Conservation (phyloP, 2,329 filamentous ascomycete genomes). For the Talaromyces sp. region DNA sequence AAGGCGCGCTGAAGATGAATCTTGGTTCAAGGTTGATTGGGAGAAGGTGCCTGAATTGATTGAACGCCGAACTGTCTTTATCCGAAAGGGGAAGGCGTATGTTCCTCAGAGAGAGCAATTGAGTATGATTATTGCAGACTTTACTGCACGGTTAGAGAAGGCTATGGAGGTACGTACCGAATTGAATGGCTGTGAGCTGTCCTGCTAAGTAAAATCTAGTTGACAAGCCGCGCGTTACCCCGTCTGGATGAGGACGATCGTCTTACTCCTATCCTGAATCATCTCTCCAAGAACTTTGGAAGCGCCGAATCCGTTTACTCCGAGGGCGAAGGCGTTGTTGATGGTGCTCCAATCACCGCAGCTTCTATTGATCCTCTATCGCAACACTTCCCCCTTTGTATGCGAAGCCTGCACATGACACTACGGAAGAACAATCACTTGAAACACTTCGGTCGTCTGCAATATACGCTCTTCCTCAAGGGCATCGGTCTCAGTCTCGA, state of each 20-base stretch:
- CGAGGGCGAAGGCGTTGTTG: constrained; percentile 60
- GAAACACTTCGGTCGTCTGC: constrained; percentile 87
- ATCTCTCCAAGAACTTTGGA: constrained; percentile 94
- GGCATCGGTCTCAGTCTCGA: constrained; percentile 90
- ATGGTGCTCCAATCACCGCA: constrained; percentile 72
- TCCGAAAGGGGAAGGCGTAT: constrained; percentile 81
- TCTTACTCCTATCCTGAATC: constrained; percentile 68
- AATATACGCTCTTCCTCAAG: constrained; percentile 96
- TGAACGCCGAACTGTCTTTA: constrained; percentile 70
- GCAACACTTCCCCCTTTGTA: constrained; percentile 84
- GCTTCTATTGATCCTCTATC: constrained; percentile 75
- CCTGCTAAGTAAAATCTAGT: constrained; percentile 42
- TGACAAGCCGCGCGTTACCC: constrained; percentile 86
- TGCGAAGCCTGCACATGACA: constrained; percentile 84
- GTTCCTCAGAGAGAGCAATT: constrained; percentile 83
- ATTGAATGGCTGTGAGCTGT: constrained; percentile 10
- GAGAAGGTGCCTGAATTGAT: constrained; percentile 86
- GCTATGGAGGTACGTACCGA: constrained; percentile 67
- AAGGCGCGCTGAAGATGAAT: constrained; percentile 66
- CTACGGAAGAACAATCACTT: constrained; percentile 84
- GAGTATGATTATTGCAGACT: constrained; percentile 86
- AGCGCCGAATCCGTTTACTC: constrained; percentile 83
- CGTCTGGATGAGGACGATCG: constrained; percentile 95
- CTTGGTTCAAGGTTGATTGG: constrained; percentile 97
- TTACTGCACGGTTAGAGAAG: constrained; percentile 72